Evolutionary conservation across 768 basidiomycete species (phyloP).

Genomic region (Filobasidium floriforme): DNA sequence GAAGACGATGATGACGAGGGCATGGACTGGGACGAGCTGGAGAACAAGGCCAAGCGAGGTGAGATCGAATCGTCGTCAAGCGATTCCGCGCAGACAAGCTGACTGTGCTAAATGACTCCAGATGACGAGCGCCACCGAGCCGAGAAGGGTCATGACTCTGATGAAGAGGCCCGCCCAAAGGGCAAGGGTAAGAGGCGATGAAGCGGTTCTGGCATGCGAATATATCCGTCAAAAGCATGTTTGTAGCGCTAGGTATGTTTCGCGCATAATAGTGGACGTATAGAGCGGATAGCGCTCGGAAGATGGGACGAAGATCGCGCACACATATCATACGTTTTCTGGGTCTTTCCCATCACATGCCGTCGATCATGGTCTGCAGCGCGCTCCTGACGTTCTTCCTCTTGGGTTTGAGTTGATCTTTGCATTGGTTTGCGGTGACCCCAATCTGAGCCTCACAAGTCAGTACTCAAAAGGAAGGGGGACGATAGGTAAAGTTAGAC

Average conservation of each 20-base stretch:
- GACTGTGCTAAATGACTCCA: background rate
- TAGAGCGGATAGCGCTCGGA: too few relatives aligned
- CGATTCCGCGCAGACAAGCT: conserved; percentile 31
- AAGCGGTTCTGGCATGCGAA: background rate
- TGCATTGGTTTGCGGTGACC: background rate
- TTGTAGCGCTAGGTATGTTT: too few relatives aligned
- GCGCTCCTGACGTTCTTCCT: conserved; percentile 1
- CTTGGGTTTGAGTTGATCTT: conserved; percentile 10
- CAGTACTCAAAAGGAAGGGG: background rate
- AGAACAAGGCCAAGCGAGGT: conserved; percentile 80
- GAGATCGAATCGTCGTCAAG: conserved; percentile 45
- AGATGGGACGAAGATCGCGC: too few relatives aligned
- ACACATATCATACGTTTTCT: background rate
- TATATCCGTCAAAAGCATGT: too few relatives aligned
- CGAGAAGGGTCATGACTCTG: conserved; percentile 4
- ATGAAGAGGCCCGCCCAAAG: background rate
- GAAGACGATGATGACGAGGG: conserved; percentile 48
- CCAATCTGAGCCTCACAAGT: background rate
- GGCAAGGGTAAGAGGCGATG: conserved; percentile 6
- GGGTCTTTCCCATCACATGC: background rate
- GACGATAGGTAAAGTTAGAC: background rate
- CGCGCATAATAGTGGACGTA: too few relatives aligned
- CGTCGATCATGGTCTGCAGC: background rate
- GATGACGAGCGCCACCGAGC: background rate
- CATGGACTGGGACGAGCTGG: conserved; percentile 94